Percentiles rank a stretch among this genome's conserved stretches.
Conservation (phyloP, 352 stramenopile genomes). For the Globisporangium heterothallicum region DNA sequence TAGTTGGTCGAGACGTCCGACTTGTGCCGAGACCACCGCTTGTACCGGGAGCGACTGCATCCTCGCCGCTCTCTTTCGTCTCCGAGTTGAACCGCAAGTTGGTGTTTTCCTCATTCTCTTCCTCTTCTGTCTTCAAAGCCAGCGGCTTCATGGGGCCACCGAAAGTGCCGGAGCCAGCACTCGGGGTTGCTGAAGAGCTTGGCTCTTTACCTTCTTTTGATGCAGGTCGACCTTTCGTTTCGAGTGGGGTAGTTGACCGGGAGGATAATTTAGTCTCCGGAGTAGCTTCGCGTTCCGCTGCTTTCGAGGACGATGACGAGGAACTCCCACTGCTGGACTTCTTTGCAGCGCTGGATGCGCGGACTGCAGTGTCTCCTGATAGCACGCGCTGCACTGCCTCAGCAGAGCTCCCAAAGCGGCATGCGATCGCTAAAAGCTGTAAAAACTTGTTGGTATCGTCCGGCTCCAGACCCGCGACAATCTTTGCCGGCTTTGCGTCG, state of each 20-base stretch:
- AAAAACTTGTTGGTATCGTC: slow-evolving; percentile 94
- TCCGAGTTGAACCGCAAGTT: slow-evolving; percentile 40
- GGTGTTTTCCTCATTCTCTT: slow-evolving; percentile 42
- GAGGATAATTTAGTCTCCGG: slow-evolving; percentile 55
- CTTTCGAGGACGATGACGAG: slow-evolving; percentile 4
- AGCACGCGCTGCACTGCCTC: slow-evolving; percentile 74
- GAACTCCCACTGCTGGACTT: slow-evolving; percentile 16
- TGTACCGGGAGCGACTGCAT: slow-evolving; percentile 30
- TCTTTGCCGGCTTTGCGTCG: slow-evolving; percentile 84
- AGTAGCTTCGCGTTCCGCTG: slow-evolving; percentile 35
- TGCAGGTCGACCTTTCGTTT: slow-evolving; percentile 35
- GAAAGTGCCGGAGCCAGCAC: slow-evolving; percentile 33
- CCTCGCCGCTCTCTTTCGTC: slow-evolving; percentile 35
- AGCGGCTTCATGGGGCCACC: slow-evolving; percentile 51
- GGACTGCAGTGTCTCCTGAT: slow-evolving; percentile 41
- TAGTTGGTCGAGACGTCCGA: slow-evolving; percentile 73
- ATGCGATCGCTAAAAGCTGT: slow-evolving; percentile 86
- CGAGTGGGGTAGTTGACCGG: slow-evolving; percentile 47
- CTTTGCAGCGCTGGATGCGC: slow-evolving; percentile 25
- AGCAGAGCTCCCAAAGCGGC: slow-evolving; percentile 49
- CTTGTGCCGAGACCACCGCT: slow-evolving; percentile 52
- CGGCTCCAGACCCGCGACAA: slow-evolving; percentile 89
- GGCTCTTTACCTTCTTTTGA: slow-evolving; percentile 37
- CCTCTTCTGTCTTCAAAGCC: slow-evolving; percentile 36
- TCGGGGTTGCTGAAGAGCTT: slow-evolving; percentile 6